A percentile compares a stretch with the other conserved stretches of the same genome.
Conservation (phyloP, 257 asterid genomes). For the Lantana camara region DNA sequence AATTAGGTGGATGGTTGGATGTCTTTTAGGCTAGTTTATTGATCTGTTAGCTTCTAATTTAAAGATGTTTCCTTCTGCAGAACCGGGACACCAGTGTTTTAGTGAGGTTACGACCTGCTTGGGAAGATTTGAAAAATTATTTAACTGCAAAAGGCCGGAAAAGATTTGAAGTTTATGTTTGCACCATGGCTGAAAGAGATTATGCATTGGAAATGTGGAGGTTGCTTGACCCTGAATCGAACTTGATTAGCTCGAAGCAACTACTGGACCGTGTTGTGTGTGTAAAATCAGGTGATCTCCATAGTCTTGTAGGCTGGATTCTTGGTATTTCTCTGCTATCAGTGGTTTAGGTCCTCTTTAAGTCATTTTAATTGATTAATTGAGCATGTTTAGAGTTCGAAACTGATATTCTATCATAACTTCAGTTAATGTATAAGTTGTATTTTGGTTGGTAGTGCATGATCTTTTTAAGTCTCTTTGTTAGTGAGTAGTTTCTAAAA, state of each 20-base stretch:
- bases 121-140: constrained; percentile 91
- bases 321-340: constrained; percentile 5
- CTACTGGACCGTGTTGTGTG: constrained; percentile 87
- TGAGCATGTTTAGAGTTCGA: constrained; percentile 18
- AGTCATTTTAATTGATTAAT: background rate
- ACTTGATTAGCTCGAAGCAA: constrained; percentile 66
- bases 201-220: constrained; percentile 99
- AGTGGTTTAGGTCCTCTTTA: constrained; percentile 7
- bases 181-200: constrained; percentile 99
- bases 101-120: constrained; percentile 95
- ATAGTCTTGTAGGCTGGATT: constrained; percentile 5
- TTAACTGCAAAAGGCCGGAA: constrained; percentile 91
- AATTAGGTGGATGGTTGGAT: constrained; percentile 9
- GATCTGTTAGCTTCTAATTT: constrained; percentile 25
- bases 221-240: constrained; percentile 91
- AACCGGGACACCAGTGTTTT: constrained; percentile 95
- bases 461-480: background rate
- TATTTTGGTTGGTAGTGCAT: background rate
- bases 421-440: background rate
- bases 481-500: background rate
- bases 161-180: constrained; percentile 96
- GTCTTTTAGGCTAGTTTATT: constrained; percentile 20
- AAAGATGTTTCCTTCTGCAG: constrained; percentile 49
- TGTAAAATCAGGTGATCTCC: constrained; percentile 74
- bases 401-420: background rate